Evolutionary conservation across 2,329 filamentous ascomycete species (phyloP), one percentile per base, ranked within the genome.

Genomic region (Rutstroemia sp.): DNA sequence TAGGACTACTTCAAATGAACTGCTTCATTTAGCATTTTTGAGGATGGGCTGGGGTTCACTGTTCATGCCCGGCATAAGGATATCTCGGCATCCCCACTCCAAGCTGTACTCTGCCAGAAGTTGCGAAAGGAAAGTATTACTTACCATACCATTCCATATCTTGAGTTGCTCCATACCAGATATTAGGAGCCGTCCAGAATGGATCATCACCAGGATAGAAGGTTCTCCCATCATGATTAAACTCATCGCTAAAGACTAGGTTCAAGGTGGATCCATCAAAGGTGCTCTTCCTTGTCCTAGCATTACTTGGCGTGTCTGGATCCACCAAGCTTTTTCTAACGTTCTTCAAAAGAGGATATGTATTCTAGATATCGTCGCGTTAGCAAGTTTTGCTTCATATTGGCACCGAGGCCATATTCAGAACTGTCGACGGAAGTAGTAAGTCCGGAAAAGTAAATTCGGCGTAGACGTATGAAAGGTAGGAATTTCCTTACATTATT

Each of bases 131-230:
- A 12, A 34, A 34, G 30, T 12, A 34, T 46, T 5, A 46, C 53
- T 55, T 27, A 55, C 53, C 65, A 58, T 69, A 69, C 67, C 66
- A 69, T 52, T 58, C 78, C 71, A 67, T 77, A 49, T 70, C 69
- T 51, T 70, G 66, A 70, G 66, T 80, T 74, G 78, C 77, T 73
- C 65, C 77, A 66, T 82, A 82, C 76, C 79, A 80, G 49, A 80
- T 69, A 61, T 81, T 72, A 14, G 74, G 73, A 12, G 75, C 78
- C 37, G 70, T 75, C 71, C 75, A 81, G 65, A 75, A 82, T 1
- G 79, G 77, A 62, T 81, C 79, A 60, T 81, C 79, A n/a, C 78
- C 79, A 30, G 74, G 72, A 59, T 80, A 81, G 62, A 82, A 81
- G 0, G 77, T 79, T 30, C 79, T 70, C 53, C 77, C 77, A 41